phyloP scores from a whole-genome alignment of 1,284 basidiomycete genomes.

The Leccinum fuscescens region DNA sequence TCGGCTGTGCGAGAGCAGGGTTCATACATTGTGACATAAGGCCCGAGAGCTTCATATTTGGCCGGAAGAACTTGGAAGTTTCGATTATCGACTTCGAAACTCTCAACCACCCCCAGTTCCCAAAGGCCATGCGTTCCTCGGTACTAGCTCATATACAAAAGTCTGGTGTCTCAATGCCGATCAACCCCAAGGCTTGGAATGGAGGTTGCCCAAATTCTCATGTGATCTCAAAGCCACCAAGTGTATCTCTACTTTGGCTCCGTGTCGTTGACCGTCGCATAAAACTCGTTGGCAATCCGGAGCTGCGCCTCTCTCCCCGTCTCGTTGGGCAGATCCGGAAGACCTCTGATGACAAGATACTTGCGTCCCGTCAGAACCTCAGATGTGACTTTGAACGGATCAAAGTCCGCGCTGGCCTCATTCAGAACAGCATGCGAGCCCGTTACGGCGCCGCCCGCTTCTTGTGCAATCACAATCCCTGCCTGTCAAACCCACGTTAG shows the following conservation, averaged over 20 bases:
- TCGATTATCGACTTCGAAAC: neutral
- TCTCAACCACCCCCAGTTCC: neutral
- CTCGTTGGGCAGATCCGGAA: constrained; percentile 61
- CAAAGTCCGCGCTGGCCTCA: constrained; percentile 38
- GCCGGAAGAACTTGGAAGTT: neutral
- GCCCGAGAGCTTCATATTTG: neutral
- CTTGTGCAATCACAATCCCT: constrained; percentile 89
- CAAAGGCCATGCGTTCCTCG: neutral
- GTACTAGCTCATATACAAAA: neutral
- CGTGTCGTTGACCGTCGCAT: constrained; percentile 75
- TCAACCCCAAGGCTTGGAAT: too few species aligned
- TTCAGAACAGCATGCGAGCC: constrained; percentile 58
- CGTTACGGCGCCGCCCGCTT: constrained; percentile 80
- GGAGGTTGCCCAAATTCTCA: too few species aligned
- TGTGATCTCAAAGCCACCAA: neutral
- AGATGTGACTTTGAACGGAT: constrained; percentile 58
- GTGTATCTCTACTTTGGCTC: constrained; percentile 39
- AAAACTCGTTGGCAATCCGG: constrained; percentile 82
- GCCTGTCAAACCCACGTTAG: constrained; percentile 44
- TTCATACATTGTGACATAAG: neutral
- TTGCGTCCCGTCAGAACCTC: constrained; percentile 81
- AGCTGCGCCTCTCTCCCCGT: constrained; percentile 72
- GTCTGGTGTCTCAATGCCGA: too few species aligned
- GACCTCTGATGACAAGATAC: constrained; percentile 77
- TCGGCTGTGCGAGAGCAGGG: neutral